phyloP scores from a whole-genome alignment of 805 yeast genomes.

The Yarrowia keelungensis region DNA sequence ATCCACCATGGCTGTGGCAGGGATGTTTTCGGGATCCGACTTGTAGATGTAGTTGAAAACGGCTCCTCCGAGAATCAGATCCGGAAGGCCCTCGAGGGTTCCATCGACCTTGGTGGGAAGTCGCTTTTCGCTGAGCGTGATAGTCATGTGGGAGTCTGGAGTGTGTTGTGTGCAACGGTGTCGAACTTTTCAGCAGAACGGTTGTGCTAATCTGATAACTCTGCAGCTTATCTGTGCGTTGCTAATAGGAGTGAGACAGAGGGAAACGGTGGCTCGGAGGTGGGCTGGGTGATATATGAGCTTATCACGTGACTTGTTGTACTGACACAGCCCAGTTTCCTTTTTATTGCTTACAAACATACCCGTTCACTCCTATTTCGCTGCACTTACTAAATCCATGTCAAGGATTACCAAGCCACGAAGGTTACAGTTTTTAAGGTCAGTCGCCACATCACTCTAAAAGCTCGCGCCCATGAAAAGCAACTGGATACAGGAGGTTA shows the following conservation, averaged over 20 bases:
- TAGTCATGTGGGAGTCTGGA: slow-evolving; percentile 11
- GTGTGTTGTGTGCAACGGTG: background rate
- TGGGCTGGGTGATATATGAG: background rate
- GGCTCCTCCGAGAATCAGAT: slow-evolving; percentile 83
- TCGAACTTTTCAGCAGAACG: slow-evolving; percentile 1
- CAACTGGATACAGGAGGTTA: too few species aligned
- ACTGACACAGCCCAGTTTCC: too few species aligned
- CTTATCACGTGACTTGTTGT: background rate
- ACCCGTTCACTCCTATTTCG: background rate
- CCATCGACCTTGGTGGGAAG: slow-evolving; percentile 31
- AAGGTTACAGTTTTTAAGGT: slow-evolving; percentile 6
- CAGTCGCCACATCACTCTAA: slow-evolving; percentile 18
- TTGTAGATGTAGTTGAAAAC: slow-evolving; percentile 83
- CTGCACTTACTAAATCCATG: background rate
- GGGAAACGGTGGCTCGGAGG: background rate
- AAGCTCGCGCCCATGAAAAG: slow-evolving; percentile 11
- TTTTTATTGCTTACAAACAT: too few species aligned
- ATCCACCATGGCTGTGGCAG: slow-evolving; percentile 63
- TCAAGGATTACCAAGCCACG: background rate
- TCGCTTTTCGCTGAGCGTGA: slow-evolving; percentile 29
- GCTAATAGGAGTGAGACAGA: background rate
- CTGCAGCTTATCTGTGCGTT: slow-evolving; percentile 27
- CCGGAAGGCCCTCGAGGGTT: slow-evolving; percentile 50
- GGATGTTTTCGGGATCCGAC: slow-evolving; percentile 66
- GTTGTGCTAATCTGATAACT: slow-evolving; percentile 17